Conservation (phyloP, 2,329 filamentous ascomycete species). For the Endocalyx cinctus region DNA sequence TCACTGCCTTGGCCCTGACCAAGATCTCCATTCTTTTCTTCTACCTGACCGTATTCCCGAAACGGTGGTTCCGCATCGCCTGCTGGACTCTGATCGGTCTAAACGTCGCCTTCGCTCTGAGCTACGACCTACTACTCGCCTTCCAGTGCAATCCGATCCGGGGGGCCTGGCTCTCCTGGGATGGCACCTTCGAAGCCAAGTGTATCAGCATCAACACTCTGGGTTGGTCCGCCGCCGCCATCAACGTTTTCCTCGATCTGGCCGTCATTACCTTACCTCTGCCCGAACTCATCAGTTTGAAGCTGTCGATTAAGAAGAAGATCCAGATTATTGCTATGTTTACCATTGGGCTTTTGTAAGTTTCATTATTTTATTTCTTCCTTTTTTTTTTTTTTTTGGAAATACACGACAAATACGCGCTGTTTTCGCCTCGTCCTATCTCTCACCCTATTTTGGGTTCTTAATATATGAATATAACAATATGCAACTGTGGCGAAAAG, state of each 20-base stretch:
- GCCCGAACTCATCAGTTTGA: constrained; percentile 22
- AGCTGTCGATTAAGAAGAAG: constrained; percentile 26
- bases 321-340: constrained; percentile 31
- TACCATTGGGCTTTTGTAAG: too few species aligned
- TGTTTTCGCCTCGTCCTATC: too few species aligned
- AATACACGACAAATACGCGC: constrained; percentile 2
- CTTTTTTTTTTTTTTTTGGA: too few species aligned
- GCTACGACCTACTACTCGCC: constrained; percentile 22
- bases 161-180: constrained; percentile 28
- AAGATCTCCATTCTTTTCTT: constrained; percentile 34
- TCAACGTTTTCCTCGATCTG: constrained; percentile 28
- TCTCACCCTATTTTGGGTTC: too few species aligned
- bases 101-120: constrained; percentile 21
- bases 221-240: constrained; percentile 26
- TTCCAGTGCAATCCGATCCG: constrained; percentile 27
- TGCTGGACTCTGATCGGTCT: constrained; percentile 22
- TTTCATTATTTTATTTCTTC: too few species aligned
- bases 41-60: constrained; percentile 31
- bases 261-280: constrained; percentile 27
- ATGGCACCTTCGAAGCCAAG: constrained; percentile 24
- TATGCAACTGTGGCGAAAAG: too few species aligned
- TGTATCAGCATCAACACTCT: constrained; percentile 28
- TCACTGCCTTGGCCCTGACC: constrained; percentile 23
- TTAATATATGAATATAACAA: too few species aligned
- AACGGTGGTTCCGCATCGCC: constrained; percentile 18